These are phyloP conservation scores for Zymoseptoria passerinii DNA, from an alignment of 2,329 filamentous ascomycete species.

Conservation along the genomic window DNA sequence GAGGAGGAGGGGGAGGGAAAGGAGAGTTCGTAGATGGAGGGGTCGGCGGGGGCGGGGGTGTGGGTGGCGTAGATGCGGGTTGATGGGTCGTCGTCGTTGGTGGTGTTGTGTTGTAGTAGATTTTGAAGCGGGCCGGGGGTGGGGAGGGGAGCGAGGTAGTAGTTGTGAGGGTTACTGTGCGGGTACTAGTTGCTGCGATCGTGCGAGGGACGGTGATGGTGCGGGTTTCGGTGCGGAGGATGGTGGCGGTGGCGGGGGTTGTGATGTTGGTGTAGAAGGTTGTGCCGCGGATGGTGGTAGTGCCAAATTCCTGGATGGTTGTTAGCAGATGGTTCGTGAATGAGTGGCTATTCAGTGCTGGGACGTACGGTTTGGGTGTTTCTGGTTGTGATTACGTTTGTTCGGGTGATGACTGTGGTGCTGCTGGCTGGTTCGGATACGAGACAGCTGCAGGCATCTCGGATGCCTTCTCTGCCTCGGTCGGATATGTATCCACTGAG, in stretches of 20 bases:
- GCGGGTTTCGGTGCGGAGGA: neutral
- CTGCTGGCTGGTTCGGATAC: neutral
- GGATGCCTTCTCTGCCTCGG: neutral
- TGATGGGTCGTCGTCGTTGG: neutral
- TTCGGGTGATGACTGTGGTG: neutral
- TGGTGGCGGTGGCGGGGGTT: neutral
- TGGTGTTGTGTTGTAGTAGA: constrained; percentile 3
- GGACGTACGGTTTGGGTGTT: neutral
- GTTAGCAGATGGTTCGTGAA: neutral
- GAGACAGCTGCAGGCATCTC: neutral
- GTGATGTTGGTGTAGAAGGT: neutral
- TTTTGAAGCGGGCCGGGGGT: neutral
- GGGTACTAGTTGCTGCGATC: neutral
- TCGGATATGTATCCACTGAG: neutral
- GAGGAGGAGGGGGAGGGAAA: neutral
- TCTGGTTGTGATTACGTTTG: neutral
- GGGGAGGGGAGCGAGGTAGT: neutral
- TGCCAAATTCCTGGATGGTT: neutral
- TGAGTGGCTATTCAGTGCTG: neutral
- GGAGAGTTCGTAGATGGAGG: neutral
- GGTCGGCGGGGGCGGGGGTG: neutral
- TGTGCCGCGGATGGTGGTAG: neutral
- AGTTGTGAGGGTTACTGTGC: neutral
- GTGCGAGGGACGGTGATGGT: neutral
- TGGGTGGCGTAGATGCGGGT: neutral